A percentile compares a stretch with the other conserved stretches of the same genome.
phyloP scores from a whole-genome alignment of 352 stramenopile genomes.

The Phytophthora vignae region DNA sequence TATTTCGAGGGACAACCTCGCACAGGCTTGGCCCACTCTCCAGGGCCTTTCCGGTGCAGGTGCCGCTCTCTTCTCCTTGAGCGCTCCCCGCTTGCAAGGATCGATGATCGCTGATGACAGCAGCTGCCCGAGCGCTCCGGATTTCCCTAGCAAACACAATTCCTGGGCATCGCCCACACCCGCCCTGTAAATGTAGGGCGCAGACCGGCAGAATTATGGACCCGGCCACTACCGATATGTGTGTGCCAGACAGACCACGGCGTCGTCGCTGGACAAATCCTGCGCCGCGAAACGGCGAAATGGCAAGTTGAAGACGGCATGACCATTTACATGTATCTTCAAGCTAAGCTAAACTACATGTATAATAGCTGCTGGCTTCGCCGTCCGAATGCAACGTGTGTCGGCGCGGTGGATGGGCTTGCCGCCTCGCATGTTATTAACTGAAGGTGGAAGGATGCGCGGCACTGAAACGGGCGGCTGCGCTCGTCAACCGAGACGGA shows the following conservation, averaged over 20 bases:
- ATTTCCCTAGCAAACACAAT: slow-evolving; percentile 23
- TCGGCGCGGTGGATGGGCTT: slow-evolving; percentile 8
- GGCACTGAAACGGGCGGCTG: slow-evolving; percentile 17
- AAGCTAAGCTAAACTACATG: background rate
- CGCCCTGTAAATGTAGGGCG: background rate
- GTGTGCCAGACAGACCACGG: slow-evolving; percentile 14
- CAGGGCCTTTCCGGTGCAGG: slow-evolving; percentile 24
- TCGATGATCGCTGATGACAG: slow-evolving; percentile 28
- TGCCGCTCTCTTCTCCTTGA: slow-evolving; percentile 15
- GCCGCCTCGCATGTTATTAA: slow-evolving; percentile 25
- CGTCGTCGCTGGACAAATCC: slow-evolving; percentile 12
- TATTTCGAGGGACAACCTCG: slow-evolving; percentile 21
- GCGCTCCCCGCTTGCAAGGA: slow-evolving; percentile 10
- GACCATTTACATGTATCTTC: slow-evolving; percentile 8
- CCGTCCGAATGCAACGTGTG: background rate
- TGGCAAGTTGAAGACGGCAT: slow-evolving; percentile 15
- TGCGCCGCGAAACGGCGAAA: slow-evolving; percentile 1
- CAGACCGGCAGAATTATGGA: slow-evolving; percentile 14
- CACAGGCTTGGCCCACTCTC: background rate
- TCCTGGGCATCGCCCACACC: background rate
- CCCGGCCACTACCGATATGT: slow-evolving; percentile 16
- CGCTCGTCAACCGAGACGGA: too few relatives aligned
- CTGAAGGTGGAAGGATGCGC: slow-evolving; percentile 28
- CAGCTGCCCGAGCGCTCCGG: slow-evolving; percentile 25
- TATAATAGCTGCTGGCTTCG: slow-evolving; percentile 6